Evolutionary conservation across 2,329 filamentous ascomycete species (phyloP).

Genomic region (Sporothrix brasiliensis): DNA sequence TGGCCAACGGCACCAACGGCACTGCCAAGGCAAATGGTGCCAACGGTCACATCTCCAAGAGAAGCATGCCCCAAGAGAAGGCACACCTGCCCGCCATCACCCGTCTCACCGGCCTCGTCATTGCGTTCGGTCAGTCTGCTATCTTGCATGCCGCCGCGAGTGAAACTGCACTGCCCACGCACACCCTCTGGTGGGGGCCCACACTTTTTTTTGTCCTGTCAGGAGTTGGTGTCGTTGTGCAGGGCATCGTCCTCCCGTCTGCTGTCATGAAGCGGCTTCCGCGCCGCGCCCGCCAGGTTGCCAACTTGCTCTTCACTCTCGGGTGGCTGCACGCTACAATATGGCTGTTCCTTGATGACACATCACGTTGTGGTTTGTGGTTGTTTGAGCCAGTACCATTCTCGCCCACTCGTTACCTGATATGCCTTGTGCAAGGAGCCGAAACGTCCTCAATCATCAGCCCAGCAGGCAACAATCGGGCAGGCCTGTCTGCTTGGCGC

Average conservation of each 20-base stretch:
- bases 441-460: constrained; percentile 55
- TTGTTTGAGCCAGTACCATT: constrained; percentile 80
- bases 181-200: constrained; percentile 55
- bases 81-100: constrained; percentile 37
- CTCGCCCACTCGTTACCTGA: constrained; percentile 66
- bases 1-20: background rate
- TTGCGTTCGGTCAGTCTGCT: constrained; percentile 69
- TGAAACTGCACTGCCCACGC: constrained; percentile 61
- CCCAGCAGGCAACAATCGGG: constrained; percentile 52
- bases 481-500: constrained; percentile 60
- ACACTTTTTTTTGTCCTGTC: constrained; percentile 74
- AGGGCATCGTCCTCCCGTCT: constrained; percentile 50
- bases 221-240: constrained; percentile 64
- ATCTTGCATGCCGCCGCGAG: constrained; percentile 72
- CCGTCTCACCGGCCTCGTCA: constrained; percentile 36
- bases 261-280: constrained; percentile 38
- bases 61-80: background rate
- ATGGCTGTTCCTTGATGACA: constrained; percentile 71
- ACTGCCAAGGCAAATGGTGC: background rate
- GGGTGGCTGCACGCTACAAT: constrained; percentile 71
- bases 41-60: constrained; percentile 1
- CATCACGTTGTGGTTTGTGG: constrained; percentile 74
- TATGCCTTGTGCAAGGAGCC: background rate
- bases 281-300: constrained; percentile 48
- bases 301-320: constrained; percentile 65